Percentiles rank a stretch among this genome's conserved stretches.
Conservation (phyloP, 805 yeast genomes). For the Metschnikowia cubensis region DNA sequence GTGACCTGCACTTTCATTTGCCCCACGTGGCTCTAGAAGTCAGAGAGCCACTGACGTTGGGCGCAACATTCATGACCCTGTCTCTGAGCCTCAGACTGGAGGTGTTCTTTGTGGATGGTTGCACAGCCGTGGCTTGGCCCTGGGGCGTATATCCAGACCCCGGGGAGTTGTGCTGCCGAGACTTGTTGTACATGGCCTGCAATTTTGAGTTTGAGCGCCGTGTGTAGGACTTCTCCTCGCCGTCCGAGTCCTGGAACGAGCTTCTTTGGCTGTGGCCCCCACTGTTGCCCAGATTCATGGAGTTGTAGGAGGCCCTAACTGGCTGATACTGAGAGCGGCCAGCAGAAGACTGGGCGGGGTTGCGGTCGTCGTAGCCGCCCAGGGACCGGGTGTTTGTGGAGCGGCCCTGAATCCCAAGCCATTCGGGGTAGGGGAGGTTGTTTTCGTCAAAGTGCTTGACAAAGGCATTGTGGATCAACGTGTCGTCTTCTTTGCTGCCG, state of each 20-base stretch:
- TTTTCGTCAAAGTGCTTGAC: conserved; percentile 34
- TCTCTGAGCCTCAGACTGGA: conserved; percentile 18
- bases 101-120: conserved; percentile 8
- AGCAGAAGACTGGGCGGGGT: conserved; percentile 1
- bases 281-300: conserved; percentile 10
- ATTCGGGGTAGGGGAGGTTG: conserved; percentile 38
- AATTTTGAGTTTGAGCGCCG: conserved; percentile 34
- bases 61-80: conserved; percentile 13
- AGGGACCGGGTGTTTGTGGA: background rate
- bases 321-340: conserved; percentile 23
- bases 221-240: conserved; percentile 20
- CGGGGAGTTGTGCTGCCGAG: conserved; percentile 35
- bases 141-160: conserved; percentile 27
- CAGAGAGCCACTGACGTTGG: conserved; percentile 1
- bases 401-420: conserved; percentile 33
- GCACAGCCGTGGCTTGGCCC: conserved; percentile 7
- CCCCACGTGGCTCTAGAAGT: conserved; percentile 27
- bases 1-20: conserved; percentile 5
- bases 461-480: conserved; percentile 42
- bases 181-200: conserved; percentile 38
- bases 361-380: background rate
- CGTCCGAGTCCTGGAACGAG: conserved; percentile 6
- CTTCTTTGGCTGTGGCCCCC: background rate
- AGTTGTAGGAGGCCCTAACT: conserved; percentile 22
- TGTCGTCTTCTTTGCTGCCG: conserved; percentile 35